Conservation (phyloP, 352 stramenopile genomes). For the Phytophthora aleatoria region DNA sequence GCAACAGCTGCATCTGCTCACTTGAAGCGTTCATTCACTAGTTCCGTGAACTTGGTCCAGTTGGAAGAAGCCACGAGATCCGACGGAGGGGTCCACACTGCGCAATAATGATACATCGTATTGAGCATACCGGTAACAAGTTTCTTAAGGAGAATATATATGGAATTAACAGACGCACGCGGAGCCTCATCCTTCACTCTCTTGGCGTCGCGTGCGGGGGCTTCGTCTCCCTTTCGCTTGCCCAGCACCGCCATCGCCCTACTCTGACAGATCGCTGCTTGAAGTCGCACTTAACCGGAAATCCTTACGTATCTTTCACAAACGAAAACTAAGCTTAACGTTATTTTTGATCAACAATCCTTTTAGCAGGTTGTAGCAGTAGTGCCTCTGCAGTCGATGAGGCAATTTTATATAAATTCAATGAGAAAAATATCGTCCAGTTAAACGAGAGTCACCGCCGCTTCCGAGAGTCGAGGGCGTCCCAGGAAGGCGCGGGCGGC, state of each 20-base stretch:
- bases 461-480: constrained; percentile 33
- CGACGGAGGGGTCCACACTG: constrained; percentile 66
- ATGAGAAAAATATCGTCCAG: constrained; percentile 1
- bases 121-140: too few species aligned
- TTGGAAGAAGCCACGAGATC: constrained; percentile 56
- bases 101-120: neutral
- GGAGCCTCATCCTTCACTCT: constrained; percentile 1
- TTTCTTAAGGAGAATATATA: too few species aligned
- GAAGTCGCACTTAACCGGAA: constrained; percentile 12
- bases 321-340: too few species aligned
- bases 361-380: constrained; percentile 6
- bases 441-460: constrained; percentile 30
- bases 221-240: constrained; percentile 12
- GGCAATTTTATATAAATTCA: constrained; percentile 29
- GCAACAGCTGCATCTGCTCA: constrained; percentile 18
- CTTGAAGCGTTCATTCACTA: constrained; percentile 63
- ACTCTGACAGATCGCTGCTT: neutral
- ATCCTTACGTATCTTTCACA: too few species aligned
- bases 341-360: too few species aligned
- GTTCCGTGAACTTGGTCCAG: constrained; percentile 70
- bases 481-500: constrained; percentile 33
- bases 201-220: neutral
- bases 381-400: constrained; percentile 6
- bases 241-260: neutral
- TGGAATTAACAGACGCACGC: neutral